Evolutionary conservation across 2,329 filamentous ascomycete species (phyloP), one percentile per base, ranked within the genome.

Genomic region (Cladosporium sp.): DNA sequence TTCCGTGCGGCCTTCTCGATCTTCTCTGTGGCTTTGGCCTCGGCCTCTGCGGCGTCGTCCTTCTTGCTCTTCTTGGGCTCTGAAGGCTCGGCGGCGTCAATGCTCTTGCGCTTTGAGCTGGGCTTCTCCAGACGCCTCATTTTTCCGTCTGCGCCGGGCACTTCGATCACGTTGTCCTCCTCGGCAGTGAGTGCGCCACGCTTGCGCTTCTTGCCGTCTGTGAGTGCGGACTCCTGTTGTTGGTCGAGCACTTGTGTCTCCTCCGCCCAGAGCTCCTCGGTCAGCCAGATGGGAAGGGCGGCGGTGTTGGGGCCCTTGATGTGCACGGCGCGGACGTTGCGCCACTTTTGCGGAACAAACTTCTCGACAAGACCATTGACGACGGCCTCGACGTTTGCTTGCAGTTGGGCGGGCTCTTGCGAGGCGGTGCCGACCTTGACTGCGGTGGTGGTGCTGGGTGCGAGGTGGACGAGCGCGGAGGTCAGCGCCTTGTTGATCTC

Each of bases 221-320:
- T 75, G 59, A 26, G 68, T 41, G 71, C 68, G 41, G 74, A 73
- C 60, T 74, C 71, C 62, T 74, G 78, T 36, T 78, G 80, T 69
- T 86, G 81, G 6, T 83, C 80, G 52, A 95, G 82, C 7, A 97
- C 87, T 68, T 88, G 85, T 15, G 49, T 58, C 67, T 90, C 87
- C 70, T 95, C 91, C 18, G 90, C 80, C 93, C 95, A 99, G 70
- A 99, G 84, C 84, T 97, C 93, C 72, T 93, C 90, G 4, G 94
- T 91, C 76, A 97, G 82, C 92, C 93, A 99, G 76, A 99, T 89
- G n/a, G 95, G 95, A 74, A 99, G 84, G 10, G 94, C 91, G 68
- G 89, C 90, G 4, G 94, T 97, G 75, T 92, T 88, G 32, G 92
- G 90, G 3, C 92, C 92, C 85, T 98, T 99, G 83, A 99, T 85